Evolutionary conservation across 31 red algal species (phyloP).

Genomic region (Asparagopsis taxiformis): DNA sequence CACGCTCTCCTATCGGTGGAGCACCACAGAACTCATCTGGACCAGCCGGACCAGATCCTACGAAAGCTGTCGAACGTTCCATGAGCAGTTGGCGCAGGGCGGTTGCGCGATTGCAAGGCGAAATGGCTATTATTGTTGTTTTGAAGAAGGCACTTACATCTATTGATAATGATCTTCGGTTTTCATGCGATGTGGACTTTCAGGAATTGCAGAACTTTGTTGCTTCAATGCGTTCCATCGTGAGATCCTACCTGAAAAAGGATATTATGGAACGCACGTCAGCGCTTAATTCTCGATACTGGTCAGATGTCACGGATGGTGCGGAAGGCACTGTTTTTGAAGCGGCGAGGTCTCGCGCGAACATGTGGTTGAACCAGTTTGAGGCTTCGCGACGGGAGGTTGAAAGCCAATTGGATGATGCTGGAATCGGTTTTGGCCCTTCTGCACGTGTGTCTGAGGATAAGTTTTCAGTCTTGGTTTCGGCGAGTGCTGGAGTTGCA

Average conservation of each 20-base stretch:
- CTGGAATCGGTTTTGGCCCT: conserved; percentile 26
- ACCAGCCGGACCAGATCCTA: conserved; percentile 8
- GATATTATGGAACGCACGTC: conserved; percentile 6
- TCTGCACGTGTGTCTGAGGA: conserved; percentile 1
- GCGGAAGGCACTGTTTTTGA: conserved; percentile 20
- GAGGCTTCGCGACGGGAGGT: conserved; percentile 17
- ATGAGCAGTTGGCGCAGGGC: conserved; percentile 24
- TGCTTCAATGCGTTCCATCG: not conserved
- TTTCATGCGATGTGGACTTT: not conserved
- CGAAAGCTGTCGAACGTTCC: conserved; percentile 21
- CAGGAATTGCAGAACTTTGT: no score
- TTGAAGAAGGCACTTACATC: conserved; percentile 1
- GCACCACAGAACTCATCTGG: not conserved
- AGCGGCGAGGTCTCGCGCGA: conserved; percentile 9
- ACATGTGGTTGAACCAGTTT: conserved; percentile 24
- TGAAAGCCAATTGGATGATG: conserved; percentile 15
- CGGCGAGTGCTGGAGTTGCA: conserved; percentile 27
- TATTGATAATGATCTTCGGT: conserved; percentile 1
- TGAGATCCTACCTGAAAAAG: not conserved
- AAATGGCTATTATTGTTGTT: conserved; percentile 30
- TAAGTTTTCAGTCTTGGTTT: conserved; percentile 18
- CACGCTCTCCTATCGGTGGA: no score
- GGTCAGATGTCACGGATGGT: conserved; percentile 8
- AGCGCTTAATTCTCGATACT: conserved; percentile 9
- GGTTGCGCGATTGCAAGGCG: conserved; percentile 16